phyloP scores from a whole-genome alignment of 768 basidiomycete species.

The Leccinum broughii region DNA sequence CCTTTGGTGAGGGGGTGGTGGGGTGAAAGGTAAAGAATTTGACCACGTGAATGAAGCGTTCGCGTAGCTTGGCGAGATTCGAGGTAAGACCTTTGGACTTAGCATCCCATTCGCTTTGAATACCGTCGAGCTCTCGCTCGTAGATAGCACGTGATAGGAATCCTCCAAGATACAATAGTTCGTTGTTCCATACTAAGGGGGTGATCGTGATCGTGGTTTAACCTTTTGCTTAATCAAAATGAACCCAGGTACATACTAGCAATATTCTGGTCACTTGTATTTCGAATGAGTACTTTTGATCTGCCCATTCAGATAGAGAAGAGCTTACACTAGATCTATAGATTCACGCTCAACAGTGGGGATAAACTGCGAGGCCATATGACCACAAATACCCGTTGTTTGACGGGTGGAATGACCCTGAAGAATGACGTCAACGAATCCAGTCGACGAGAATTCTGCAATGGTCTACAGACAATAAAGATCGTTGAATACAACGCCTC shows the following conservation, averaged over 20 bases:
- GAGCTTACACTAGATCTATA: neutral
- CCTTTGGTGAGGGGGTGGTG: constrained; percentile 64
- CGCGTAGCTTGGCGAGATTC: neutral
- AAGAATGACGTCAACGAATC: too few species aligned
- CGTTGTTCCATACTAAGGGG: neutral
- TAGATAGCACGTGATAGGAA: neutral
- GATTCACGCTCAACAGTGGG: neutral
- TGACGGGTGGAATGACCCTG: too few species aligned
- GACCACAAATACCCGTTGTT: too few species aligned
- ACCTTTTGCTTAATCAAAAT: neutral
- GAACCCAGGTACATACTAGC: neutral
- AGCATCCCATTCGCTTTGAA: neutral
- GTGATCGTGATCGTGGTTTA: neutral
- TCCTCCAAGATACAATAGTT: neutral
- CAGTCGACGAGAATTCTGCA: too few species aligned
- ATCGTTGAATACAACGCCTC: too few species aligned
- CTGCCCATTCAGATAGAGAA: neutral
- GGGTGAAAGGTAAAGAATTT: constrained; percentile 12
- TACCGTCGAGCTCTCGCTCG: neutral
- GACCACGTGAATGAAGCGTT: constrained; percentile 4
- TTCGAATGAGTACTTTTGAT: neutral
- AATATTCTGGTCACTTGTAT: neutral
- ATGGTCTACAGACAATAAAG: too few species aligned
- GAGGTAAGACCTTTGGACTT: neutral
- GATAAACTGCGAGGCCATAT: too few species aligned